These are phyloP conservation scores for Dothideomycetes sp. DNA, from an alignment of 2,329 filamentous ascomycete genomes.

Conservation along the genomic window DNA sequence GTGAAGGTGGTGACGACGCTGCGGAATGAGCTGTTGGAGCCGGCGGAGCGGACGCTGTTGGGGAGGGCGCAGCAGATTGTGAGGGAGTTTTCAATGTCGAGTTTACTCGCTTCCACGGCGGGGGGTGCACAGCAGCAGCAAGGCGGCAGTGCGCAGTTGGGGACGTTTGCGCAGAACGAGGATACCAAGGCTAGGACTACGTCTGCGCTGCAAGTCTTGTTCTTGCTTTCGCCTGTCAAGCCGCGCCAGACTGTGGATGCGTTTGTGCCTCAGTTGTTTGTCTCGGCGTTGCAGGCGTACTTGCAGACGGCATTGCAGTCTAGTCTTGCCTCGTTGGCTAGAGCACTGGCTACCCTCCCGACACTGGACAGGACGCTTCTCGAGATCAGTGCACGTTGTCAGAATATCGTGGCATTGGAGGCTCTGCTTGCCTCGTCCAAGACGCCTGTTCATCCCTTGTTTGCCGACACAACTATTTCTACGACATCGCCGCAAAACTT, in stretches of 20 bases:
- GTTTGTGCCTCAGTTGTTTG: constrained; percentile 58
- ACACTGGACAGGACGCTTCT: constrained; percentile 69
- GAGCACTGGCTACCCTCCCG: constrained; percentile 69
- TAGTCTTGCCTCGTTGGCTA: constrained; percentile 61
- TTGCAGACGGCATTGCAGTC: constrained; percentile 71
- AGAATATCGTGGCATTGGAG: constrained; percentile 84
- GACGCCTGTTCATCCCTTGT: constrained; percentile 56
- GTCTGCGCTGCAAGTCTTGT: constrained; percentile 66
- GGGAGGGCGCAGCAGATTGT: constrained; percentile 67
- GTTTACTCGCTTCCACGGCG: constrained; percentile 28
- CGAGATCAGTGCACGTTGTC: constrained; percentile 75
- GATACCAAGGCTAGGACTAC: constrained; percentile 64
- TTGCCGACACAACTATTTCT: constrained; percentile 23
- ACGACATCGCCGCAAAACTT: constrained; percentile 36
- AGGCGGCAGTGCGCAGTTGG: constrained; percentile 7
- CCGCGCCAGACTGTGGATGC: constrained; percentile 30
- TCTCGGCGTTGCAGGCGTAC: constrained; percentile 69
- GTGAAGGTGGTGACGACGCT: constrained; percentile 64
- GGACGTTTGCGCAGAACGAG: constrained; percentile 49
- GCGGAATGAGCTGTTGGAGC: constrained; percentile 56
- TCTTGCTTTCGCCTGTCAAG: constrained; percentile 60
- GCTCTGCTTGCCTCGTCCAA: constrained; percentile 59
- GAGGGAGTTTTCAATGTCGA: constrained; percentile 70
- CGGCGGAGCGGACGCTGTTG: constrained; percentile 63
- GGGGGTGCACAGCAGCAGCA: too few species aligned